Percentiles rank a stretch among this genome's conserved stretches.
These are phyloP conservation scores for Cornus suecica DNA, from an alignment of 148 eudicot species.

Conservation along the genomic window DNA sequence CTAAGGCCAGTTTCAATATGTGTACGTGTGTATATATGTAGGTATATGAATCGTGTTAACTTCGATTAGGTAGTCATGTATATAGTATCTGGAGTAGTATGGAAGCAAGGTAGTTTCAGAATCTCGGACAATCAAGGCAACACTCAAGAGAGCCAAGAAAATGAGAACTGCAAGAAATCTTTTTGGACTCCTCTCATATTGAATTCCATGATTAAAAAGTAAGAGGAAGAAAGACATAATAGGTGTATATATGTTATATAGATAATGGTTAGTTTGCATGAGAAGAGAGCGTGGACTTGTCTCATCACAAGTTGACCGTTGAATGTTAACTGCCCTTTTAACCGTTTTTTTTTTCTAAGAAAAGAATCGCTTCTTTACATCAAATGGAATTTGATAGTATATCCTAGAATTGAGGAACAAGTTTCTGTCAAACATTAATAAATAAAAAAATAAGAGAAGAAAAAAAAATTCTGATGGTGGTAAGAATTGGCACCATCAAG, in stretches of 20 bases:
- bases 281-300: background rate
- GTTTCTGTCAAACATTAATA: background rate
- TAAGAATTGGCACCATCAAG: background rate
- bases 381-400: background rate
- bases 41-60: background rate
- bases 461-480: too few relatives aligned
- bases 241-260: background rate
- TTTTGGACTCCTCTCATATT: background rate
- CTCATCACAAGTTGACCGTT: background rate
- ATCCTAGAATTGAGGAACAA: background rate
- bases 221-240: background rate
- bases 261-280: background rate
- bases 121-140: background rate
- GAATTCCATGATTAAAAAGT: too few relatives aligned
- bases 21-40: background rate
- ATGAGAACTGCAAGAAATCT: background rate
- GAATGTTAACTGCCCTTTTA: background rate
- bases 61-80: background rate
- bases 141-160: background rate
- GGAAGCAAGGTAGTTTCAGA: slow-evolving; percentile 9
- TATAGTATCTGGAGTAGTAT: background rate
- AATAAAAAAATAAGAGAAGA: background rate
- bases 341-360: background rate
- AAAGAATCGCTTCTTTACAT: background rate
- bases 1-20: background rate